Base-by-base conservation (phyloP, 202 grass and related monocot genomes). In the Schoenoplectus triqueter region DNA sequence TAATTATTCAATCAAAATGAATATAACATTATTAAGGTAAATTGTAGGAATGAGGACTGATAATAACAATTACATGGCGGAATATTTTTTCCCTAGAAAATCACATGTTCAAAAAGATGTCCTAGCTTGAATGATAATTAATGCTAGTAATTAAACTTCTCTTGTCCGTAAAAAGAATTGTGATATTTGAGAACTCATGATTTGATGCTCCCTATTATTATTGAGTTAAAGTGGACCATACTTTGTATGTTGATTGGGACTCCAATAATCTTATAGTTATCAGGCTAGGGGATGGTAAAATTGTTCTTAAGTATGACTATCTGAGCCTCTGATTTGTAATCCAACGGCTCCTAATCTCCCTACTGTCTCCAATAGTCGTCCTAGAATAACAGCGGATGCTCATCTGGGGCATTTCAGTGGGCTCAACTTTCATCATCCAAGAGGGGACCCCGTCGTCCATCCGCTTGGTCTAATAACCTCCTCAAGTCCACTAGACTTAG, bases 401-500 rank as follows among this genome's bases (percentile, higher is more conserved):
- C 13, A 59, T 15, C 15, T 13, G 11, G 14, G 56, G 56, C 13
- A 59, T 59, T 59, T 14, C 56, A 1, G 2, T 62, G 61, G 76
- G 55, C 76, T 59, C 8, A 77, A 4, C 21, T 56, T 77, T 20
- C 48, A 77, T 21, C 21, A 56, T 77, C 17, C 21, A 51, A 77
- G 11, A 62, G 49, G 48, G 73, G 46, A 55, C 48, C 76, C 76
- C 59, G 7, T 1, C 8, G 6, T 52, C 50, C 8, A 52, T 52
- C 50, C 6, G 8, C 6, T 52, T 52, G 50, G 8, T 52, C 7
- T 52, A 52, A 52, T 52, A 52, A 52, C 19, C 55, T 17, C 77
- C 77, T 80, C 54, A 62, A 62, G 22, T 8, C n/a, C 57, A 47
- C 50, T 80, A 82, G n/a, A 46, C 15, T 15, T 62, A 52, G 11